phyloP scores from a whole-genome alignment of 73 alveolate genomes.

The Tetrahymena elliotti region DNA sequence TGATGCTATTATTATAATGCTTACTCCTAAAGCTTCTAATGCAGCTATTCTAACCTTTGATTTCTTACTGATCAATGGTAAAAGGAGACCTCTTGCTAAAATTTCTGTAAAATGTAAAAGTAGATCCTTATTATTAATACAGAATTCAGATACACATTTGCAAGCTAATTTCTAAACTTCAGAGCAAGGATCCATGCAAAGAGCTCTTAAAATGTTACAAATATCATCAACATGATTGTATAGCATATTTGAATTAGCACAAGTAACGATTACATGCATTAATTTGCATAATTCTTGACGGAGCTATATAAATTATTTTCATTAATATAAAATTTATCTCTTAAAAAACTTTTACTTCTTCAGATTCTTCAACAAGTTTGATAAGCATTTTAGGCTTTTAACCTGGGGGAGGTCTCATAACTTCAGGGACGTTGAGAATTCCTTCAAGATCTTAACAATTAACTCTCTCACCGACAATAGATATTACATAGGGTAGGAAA shows the following conservation, averaged over 20 bases:
- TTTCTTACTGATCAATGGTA: slow-evolving; percentile 21
- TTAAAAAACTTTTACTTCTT: background rate
- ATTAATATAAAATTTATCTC: background rate
- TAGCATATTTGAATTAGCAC: slow-evolving; percentile 12
- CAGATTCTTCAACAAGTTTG: slow-evolving; percentile 30
- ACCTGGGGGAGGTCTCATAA: slow-evolving; percentile 48
- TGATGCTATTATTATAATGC: background rate
- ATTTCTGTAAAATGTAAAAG: slow-evolving; percentile 36
- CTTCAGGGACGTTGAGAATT: slow-evolving; percentile 31
- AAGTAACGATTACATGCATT: slow-evolving; percentile 3
- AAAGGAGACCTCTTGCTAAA: slow-evolving; percentile 24
- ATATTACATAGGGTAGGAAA: slow-evolving; percentile 10
- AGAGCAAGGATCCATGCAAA: slow-evolving; percentile 40
- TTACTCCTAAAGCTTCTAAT: slow-evolving; percentile 10
- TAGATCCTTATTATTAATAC: slow-evolving; percentile 14
- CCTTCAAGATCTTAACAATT: slow-evolving; percentile 38
- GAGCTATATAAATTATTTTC: background rate
- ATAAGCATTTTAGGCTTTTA: slow-evolving; percentile 9
- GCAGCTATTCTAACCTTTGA: slow-evolving; percentile 39
- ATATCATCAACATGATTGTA: slow-evolving; percentile 36
- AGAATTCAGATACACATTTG: slow-evolving; percentile 8
- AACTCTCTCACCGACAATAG: slow-evolving; percentile 29
- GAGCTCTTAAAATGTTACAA: slow-evolving; percentile 32
- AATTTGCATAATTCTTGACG: slow-evolving; percentile 4
- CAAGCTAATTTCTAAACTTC: slow-evolving; percentile 32